phyloP scores from a whole-genome alignment of 2,329 filamentous ascomycete genomes.

The Pleurostoma richardsiae region DNA sequence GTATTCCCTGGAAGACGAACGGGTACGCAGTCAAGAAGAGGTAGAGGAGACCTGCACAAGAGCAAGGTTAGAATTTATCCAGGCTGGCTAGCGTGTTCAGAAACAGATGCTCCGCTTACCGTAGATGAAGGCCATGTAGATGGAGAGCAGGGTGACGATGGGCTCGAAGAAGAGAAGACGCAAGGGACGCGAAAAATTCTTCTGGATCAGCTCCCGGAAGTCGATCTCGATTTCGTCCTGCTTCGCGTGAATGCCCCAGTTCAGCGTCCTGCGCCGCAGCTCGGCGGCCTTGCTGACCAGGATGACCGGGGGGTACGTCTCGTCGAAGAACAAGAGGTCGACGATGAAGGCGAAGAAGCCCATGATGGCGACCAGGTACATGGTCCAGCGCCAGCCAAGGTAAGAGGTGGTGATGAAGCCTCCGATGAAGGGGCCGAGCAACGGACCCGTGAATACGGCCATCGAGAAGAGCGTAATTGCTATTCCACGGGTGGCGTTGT shows the following conservation, averaged over 20 bases:
- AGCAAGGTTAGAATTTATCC: not conserved
- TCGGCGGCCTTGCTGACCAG: conserved; percentile 56
- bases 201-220: conserved; percentile 55
- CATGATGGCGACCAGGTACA: conserved; percentile 60
- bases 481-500: conserved; percentile 55
- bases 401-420: conserved; percentile 60
- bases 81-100: too few relatives aligned
- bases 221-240: conserved; percentile 68
- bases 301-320: conserved; percentile 67
- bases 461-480: conserved; percentile 55
- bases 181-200: conserved; percentile 63
- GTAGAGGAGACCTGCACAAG: conserved; percentile 55
- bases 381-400: conserved; percentile 70
- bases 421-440: conserved; percentile 64
- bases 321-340: conserved; percentile 58
- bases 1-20: conserved; percentile 69
- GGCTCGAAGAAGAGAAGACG: conserved; percentile 64
- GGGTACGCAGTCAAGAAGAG: conserved; percentile 83
- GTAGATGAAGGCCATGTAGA: conserved; percentile 75
- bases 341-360: conserved; percentile 55
- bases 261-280: conserved; percentile 57
- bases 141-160: conserved; percentile 61
- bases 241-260: conserved; percentile 68
- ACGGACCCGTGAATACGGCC: conserved; percentile 61
- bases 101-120: conserved; percentile 24